Percentiles rank a stretch among this genome's conserved stretches.
phyloP scores from a whole-genome alignment of 257 asterid species.

The Coffea canephora region DNA sequence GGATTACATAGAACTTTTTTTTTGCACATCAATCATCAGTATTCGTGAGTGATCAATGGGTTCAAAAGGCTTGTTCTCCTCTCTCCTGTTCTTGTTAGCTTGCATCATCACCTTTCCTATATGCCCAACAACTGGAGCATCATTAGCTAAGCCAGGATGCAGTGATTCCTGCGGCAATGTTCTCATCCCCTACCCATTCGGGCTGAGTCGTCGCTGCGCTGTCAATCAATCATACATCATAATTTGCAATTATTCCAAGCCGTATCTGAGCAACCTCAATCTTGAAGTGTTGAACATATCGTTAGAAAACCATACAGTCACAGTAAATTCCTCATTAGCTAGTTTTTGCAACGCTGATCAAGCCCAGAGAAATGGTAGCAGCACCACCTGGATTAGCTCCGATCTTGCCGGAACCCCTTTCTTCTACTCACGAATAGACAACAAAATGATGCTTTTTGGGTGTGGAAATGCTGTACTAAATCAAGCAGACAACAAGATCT shows the following conservation, averaged over 20 bases:
- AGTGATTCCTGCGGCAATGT: background rate
- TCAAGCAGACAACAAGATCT: background rate
- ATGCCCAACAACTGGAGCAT: background rate
- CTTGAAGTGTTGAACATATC: conserved; percentile 10
- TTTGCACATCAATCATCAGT: no score
- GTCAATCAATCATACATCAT: conserved; percentile 13
- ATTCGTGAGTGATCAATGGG: background rate
- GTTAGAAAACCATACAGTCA: conserved; percentile 5
- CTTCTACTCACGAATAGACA: conserved; percentile 7
- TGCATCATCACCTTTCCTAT: background rate
- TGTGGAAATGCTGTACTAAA: conserved; percentile 19
- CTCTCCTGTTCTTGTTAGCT: background rate
- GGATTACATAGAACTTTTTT: no score
- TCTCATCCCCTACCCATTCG: background rate
- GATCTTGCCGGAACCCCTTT: conserved; percentile 23
- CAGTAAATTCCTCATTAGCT: background rate
- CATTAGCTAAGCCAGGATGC: background rate
- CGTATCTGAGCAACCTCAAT: conserved; percentile 16
- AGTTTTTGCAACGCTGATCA: background rate
- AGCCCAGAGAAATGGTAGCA: no score
- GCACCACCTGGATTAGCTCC: conserved; percentile 3
- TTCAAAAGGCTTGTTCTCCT: background rate
- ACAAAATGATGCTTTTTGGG: conserved; percentile 22
- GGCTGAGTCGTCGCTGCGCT: background rate
- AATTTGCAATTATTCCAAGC: conserved; percentile 2